phyloP scores from a whole-genome alignment of 1,284 basidiomycete genomes.

The Tilletia indica region DNA sequence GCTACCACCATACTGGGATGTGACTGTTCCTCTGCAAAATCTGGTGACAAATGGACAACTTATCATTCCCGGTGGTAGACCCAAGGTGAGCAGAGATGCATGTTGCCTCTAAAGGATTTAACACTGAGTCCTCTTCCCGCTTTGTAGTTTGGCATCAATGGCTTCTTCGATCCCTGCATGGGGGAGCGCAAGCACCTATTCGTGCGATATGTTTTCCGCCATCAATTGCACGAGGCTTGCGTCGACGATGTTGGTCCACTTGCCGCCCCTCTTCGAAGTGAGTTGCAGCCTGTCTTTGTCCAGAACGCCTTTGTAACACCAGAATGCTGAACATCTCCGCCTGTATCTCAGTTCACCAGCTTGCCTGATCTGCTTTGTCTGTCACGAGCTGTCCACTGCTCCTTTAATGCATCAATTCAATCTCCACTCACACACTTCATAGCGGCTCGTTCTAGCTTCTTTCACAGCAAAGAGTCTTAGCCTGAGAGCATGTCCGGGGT shows the following conservation, averaged over 20 bases:
- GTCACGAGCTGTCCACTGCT: not conserved
- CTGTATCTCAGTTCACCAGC: not conserved
- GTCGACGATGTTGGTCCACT: constrained; percentile 57
- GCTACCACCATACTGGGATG: constrained; percentile 62
- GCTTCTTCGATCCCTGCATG: constrained; percentile 74
- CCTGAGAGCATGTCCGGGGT: too few relatives aligned
- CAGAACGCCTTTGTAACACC: too few relatives aligned
- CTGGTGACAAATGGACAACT: constrained; percentile 76
- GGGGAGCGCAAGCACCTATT: constrained; percentile 67
- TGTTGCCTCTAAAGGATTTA: constrained; percentile 36
- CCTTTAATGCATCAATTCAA: not conserved
- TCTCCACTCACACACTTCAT: not conserved
- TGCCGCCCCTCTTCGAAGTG: constrained; percentile 23
- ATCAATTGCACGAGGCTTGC: constrained; percentile 70
- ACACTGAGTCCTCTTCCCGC: not conserved
- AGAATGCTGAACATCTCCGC: not conserved
- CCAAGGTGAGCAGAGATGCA: constrained; percentile 56
- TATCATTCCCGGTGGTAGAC: constrained; percentile 71
- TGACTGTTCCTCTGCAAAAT: constrained; percentile 76
- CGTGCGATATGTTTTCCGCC: constrained; percentile 75
- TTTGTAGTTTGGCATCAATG: constrained; percentile 66
- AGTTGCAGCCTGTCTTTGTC: not conserved
- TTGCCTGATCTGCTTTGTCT: not conserved
- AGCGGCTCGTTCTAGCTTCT: not conserved
- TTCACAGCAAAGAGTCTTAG: too few relatives aligned